phyloP scores from a whole-genome alignment of 2,329 filamentous ascomycete species.

The Aspergillus ibericus region DNA sequence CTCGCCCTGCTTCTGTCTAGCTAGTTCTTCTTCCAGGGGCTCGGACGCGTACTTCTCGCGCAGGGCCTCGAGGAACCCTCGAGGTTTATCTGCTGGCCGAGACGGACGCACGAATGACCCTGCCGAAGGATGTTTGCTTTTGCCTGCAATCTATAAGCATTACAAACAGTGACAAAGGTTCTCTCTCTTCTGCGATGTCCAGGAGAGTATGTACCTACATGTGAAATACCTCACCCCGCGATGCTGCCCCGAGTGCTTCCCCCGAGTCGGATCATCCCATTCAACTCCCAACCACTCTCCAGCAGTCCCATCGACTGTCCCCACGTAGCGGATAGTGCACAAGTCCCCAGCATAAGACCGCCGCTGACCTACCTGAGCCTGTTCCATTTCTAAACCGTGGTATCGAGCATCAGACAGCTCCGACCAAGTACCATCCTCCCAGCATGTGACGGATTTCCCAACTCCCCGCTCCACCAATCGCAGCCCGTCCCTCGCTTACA shows the following conservation, averaged over 20 bases:
- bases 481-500: conserved; percentile 20
- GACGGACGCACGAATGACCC: conserved; percentile 85
- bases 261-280: conserved; percentile 85
- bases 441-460: background rate
- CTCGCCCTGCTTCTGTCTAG: conserved; percentile 9
- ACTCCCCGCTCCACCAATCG: conserved; percentile 8
- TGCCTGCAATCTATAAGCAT: conserved; percentile 47
- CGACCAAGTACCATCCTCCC: background rate
- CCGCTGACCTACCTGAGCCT: conserved; percentile 57
- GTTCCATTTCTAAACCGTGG: background rate
- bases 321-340: conserved; percentile 84
- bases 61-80: conserved; percentile 76
- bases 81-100: conserved; percentile 65
- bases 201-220: conserved; percentile 54
- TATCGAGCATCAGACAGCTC: background rate
- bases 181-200: no score
- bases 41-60: conserved; percentile 79
- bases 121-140: conserved; percentile 64
- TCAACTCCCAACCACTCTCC: conserved; percentile 91
- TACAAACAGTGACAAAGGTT: no score
- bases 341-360: conserved; percentile 74
- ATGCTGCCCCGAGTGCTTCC: conserved; percentile 87
- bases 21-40: conserved; percentile 34
- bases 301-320: conserved; percentile 70
- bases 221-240: conserved; percentile 77